phyloP scores from a whole-genome alignment of 768 basidiomycete species.

The Auricularia sp. region DNA sequence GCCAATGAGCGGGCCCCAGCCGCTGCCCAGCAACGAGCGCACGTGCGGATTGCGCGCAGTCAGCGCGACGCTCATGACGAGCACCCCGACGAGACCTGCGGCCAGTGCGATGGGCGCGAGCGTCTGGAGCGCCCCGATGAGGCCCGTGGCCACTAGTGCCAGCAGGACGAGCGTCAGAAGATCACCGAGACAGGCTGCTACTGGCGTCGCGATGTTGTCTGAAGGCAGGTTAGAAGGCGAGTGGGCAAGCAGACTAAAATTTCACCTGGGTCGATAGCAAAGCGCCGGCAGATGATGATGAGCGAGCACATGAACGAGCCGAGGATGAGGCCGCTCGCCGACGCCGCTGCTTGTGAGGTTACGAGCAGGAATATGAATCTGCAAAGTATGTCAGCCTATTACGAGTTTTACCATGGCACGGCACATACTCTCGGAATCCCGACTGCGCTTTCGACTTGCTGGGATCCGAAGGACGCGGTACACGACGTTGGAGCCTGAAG shows the following conservation, averaged over 20 bases:
- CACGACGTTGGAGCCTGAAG: neutral
- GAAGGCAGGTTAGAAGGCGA: neutral
- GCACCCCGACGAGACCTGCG: slow-evolving; percentile 20
- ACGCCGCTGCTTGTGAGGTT: slow-evolving; percentile 72
- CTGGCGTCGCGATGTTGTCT: slow-evolving; percentile 95
- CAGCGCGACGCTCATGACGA: slow-evolving; percentile 41
- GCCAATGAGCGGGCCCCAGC: slow-evolving; percentile 86
- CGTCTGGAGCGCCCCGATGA: slow-evolving; percentile 58
- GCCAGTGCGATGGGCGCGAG: slow-evolving; percentile 47
- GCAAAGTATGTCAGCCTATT: neutral
- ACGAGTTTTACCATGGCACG: too few species aligned
- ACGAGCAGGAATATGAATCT: slow-evolving; percentile 73
- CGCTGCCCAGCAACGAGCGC: slow-evolving; percentile 62
- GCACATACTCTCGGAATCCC: neutral
- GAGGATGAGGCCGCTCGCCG: slow-evolving; percentile 63
- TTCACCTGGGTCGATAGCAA: slow-evolving; percentile 76
- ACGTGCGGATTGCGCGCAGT: slow-evolving; percentile 62
- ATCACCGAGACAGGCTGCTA: slow-evolving; percentile 89
- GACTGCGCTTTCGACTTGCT: neutral
- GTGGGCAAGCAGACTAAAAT: neutral
- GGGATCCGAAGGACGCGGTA: neutral
- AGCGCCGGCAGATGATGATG: slow-evolving; percentile 66
- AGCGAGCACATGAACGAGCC: slow-evolving; percentile 90
- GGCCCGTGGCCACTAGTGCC: slow-evolving; percentile 59
- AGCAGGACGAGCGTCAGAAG: slow-evolving; percentile 81